Evolutionary conservation across 2,329 filamentous ascomycete genomes (phyloP), one percentile per base, ranked within the genome.

Genomic region (Trichoderma sp.): DNA sequence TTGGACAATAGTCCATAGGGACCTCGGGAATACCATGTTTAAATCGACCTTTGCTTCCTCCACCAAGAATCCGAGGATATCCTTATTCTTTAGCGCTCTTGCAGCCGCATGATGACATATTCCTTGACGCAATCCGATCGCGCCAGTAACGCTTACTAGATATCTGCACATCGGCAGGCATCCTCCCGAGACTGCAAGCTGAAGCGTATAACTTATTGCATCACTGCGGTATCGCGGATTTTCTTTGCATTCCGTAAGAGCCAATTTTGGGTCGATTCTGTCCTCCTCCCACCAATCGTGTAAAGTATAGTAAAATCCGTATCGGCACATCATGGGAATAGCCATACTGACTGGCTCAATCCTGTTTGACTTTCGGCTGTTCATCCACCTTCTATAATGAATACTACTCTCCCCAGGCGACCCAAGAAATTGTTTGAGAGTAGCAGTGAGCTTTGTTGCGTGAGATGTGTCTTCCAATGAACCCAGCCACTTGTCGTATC

Each of bases 281-380:
- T 21, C 47, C 5, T 16, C 43, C 0, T 69, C 13, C 68, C 68
- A 69, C 68, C 68, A 69, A 27, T 60, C 53, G 31, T 3, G 40
- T 10, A 69, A 35, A 43, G 33, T 40, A 4, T 69, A 5, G 35
- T 69, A 69, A 59, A 69, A n/a, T n/a, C 68, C 53, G n/a, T 35
- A 37, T 1, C 8, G 16, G 14, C 67, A 69, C 21, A 69, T 53
- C 7, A 8, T 1, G 10, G 53, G 24, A 11, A 63, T 16, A 0
- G 52, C 14, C n/a, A 52, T 58, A 40, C 33, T 31, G 3, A 1
- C 21, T 13, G 56, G 40, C 16, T 2, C n/a, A 8, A 60, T 33
- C 31, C 6, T 10, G 31, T 10, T 8, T 33, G 31, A 10, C 31
- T 10, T 10, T 33, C 8, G 7, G 31, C 31, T 33, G 31, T 33